Conservation (phyloP, 1,284 basidiomycete genomes). For the Naganishia sp. region DNA sequence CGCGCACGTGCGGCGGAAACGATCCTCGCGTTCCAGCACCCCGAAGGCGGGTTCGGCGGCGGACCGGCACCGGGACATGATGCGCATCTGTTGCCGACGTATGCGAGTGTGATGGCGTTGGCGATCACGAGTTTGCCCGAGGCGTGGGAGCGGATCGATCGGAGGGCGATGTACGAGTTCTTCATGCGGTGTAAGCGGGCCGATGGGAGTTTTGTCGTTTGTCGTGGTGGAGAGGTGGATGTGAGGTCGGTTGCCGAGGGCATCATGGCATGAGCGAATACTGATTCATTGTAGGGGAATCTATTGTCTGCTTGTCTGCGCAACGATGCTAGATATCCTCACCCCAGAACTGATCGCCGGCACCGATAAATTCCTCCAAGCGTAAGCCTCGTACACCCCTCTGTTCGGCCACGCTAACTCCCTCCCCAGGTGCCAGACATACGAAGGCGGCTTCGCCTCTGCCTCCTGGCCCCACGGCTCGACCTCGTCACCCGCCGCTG, state of each 20-base stretch:
- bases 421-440: conserved; percentile 78
- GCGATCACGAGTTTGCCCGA: conserved; percentile 67
- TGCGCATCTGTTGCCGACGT: conserved; percentile 85
- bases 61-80: conserved; percentile 75
- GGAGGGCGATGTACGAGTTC: conserved; percentile 79
- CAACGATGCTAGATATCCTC: conserved; percentile 72
- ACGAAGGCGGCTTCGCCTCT: conserved; percentile 93
- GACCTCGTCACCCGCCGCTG: conserved; percentile 61
- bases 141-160: conserved; percentile 76
- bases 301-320: conserved; percentile 73
- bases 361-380: conserved; percentile 56
- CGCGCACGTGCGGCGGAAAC: conserved; percentile 74
- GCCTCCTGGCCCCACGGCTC: conserved; percentile 59
- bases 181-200: conserved; percentile 91
- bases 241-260: conserved; percentile 64
- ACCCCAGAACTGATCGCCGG: conserved; percentile 77
- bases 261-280: neutral
- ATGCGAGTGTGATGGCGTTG: conserved; percentile 80
- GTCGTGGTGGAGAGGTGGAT: conserved; percentile 86
- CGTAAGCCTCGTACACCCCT: conserved; percentile 35
- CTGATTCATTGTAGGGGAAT: conserved; percentile 60
- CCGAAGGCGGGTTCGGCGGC: conserved; percentile 85
- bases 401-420: neutral
- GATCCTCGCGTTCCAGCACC: conserved; percentile 73
- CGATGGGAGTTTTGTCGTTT: conserved; percentile 92